A percentile compares a stretch with the other conserved stretches of the same genome.
These are phyloP conservation scores for Phylloporus sp. DNA, from an alignment of 1,284 basidiomycete genomes.

Conservation along the genomic window DNA sequence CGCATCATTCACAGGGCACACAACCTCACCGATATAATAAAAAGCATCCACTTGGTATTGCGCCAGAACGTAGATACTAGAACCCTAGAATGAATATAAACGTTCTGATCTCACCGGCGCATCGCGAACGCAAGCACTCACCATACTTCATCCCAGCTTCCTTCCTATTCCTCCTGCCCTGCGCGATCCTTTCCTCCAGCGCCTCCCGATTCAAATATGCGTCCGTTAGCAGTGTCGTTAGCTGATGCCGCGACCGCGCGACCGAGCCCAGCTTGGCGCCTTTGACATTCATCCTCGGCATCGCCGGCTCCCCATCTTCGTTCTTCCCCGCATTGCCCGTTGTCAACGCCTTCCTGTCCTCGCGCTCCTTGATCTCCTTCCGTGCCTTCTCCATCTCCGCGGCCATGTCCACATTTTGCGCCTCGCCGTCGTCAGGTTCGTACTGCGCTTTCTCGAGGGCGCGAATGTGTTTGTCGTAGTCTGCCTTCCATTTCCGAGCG, in stretches of 20 bases:
- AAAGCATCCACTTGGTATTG: too few species aligned
- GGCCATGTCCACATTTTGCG: conserved; percentile 65
- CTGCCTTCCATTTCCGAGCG: conserved; percentile 69
- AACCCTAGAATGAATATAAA: conserved; percentile 44
- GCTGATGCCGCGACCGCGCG: conserved; percentile 73
- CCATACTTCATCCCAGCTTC: conserved; percentile 89
- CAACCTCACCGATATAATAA: too few species aligned
- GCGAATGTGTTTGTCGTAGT: conserved; percentile 72
- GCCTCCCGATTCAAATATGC: conserved; percentile 79
- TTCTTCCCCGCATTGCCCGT: conserved; percentile 36
- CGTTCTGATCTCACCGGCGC: conserved; percentile 6
- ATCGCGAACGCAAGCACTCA: conserved; percentile 33
- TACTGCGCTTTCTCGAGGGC: conserved; percentile 60
- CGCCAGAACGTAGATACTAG: too few species aligned
- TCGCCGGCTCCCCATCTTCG: conserved; percentile 52
- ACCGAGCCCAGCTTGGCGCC: conserved; percentile 70
- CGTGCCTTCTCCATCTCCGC: conserved; percentile 77
- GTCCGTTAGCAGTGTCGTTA: conserved; percentile 75
- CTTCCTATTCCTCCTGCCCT: conserved; percentile 78
- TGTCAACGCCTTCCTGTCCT: conserved; percentile 75
- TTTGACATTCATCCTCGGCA: conserved; percentile 80
- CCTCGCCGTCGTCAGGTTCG: conserved; percentile 19
- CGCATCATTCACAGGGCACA: too few species aligned
- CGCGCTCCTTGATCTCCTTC: conserved; percentile 67
- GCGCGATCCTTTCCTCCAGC: conserved; percentile 78